A percentile compares a stretch with the other conserved stretches of the same genome.
Evolutionary conservation across 768 basidiomycete genomes (phyloP).

Genomic region (Lyophyllum decastes): DNA sequence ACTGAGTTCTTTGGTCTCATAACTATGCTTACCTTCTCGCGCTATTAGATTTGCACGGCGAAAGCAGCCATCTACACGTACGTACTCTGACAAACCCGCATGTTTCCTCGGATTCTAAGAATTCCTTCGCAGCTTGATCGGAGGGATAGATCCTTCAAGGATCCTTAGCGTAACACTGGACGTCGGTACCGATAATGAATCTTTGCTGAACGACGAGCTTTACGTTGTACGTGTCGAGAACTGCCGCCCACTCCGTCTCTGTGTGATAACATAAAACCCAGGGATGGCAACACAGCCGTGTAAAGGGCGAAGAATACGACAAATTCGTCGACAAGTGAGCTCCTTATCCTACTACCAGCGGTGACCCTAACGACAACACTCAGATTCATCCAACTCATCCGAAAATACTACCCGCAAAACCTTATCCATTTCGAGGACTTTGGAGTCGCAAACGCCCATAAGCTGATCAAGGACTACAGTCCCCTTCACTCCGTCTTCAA

Average conservation of each 20-base stretch:
- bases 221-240: slow-evolving; percentile 54
- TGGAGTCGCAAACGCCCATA: slow-evolving; percentile 74
- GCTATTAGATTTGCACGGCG: slow-evolving; percentile 63
- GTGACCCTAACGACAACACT: not conserved
- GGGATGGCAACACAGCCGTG: slow-evolving; percentile 73
- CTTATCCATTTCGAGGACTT: slow-evolving; percentile 88
- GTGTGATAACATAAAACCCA: slow-evolving; percentile 23
- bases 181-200: slow-evolving; percentile 75
- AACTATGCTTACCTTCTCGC: not conserved
- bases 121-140: slow-evolving; percentile 48
- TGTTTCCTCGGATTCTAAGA: not conserved
- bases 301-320: slow-evolving; percentile 76
- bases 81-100: not conserved
- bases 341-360: not conserved
- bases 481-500: slow-evolving; percentile 76
- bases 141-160: slow-evolving; percentile 63
- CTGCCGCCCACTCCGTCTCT: not conserved
- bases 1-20: not conserved
- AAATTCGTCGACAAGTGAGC: slow-evolving; percentile 70
- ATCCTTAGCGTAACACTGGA: slow-evolving; percentile 66
- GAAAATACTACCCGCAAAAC: slow-evolving; percentile 65
- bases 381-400: slow-evolving; percentile 78
- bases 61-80: slow-evolving; percentile 81
- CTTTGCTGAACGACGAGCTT: slow-evolving; percentile 60
- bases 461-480: slow-evolving; percentile 62